Percentiles rank a stretch among this genome's conserved stretches.
Evolutionary conservation across 495 filamentous ascomycete genomes (phyloP).

Genomic region (Pseudevernia furfuracea): DNA sequence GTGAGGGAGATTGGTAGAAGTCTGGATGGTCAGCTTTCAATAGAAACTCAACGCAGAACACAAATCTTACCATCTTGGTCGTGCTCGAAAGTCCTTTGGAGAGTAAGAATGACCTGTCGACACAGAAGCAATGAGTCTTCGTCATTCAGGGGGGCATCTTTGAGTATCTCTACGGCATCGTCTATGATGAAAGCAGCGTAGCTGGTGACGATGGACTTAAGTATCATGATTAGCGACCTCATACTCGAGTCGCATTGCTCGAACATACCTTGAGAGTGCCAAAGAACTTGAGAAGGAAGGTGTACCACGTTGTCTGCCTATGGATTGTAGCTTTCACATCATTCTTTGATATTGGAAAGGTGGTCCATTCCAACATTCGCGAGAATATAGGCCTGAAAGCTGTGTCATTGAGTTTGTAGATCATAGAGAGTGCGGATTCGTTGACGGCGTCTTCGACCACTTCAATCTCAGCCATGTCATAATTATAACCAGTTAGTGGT

Average conservation of each 20-base stretch:
- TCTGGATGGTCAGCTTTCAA: slow-evolving; percentile 30
- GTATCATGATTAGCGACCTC: neutral
- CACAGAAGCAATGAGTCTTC: slow-evolving; percentile 51
- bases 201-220: slow-evolving; percentile 76
- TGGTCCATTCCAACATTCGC: slow-evolving; percentile 72
- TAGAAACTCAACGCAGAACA: neutral
- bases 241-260: neutral
- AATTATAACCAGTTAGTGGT: slow-evolving; percentile 32
- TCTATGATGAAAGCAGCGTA: slow-evolving; percentile 84
- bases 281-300: slow-evolving; percentile 72
- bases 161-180: slow-evolving; percentile 56
- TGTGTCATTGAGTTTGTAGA: slow-evolving; percentile 94
- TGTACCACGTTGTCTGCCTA: slow-evolving; percentile 64
- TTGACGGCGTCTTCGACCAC: slow-evolving; percentile 59
- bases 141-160: slow-evolving; percentile 40
- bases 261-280: slow-evolving; percentile 61
- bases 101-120: slow-evolving; percentile 55
- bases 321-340: slow-evolving; percentile 47
- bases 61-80: slow-evolving; percentile 56
- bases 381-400: slow-evolving; percentile 90
- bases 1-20: slow-evolving; percentile 88
- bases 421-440: slow-evolving; percentile 71
- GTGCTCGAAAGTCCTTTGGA: slow-evolving; percentile 67
- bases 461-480: slow-evolving; percentile 45
- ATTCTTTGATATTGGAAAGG: slow-evolving; percentile 46